Percentiles rank a stretch among this genome's conserved stretches.
phyloP scores from a whole-genome alignment of 306 rosid species.

The Vigna trinervia region DNA sequence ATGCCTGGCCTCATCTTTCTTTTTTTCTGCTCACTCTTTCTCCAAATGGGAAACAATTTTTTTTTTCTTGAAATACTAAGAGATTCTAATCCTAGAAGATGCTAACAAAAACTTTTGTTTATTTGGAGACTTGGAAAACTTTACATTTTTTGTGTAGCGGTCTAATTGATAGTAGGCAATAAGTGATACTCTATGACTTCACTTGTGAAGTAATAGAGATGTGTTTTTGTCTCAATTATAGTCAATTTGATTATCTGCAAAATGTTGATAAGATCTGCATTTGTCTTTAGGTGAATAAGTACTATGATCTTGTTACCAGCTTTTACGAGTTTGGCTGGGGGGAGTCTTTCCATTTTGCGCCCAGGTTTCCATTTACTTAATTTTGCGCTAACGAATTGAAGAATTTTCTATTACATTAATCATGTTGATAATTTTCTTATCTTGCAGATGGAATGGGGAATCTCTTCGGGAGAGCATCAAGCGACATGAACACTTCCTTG shows the following conservation, averaged over 20 bases:
- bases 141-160: not conserved
- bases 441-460: conserved; percentile 82
- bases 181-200: conserved; percentile 26
- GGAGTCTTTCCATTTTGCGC: conserved; percentile 96
- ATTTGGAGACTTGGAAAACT: not conserved
- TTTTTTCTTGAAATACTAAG: not conserved
- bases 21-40: conserved; percentile 9
- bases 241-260: conserved; percentile 26
- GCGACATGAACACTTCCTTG: conserved; percentile 95
- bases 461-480: conserved; percentile 93
- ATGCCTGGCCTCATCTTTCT: conserved; percentile 3
- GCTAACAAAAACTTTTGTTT: not conserved
- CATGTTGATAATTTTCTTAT: conserved; percentile 28
- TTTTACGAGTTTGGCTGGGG: conserved; percentile 99
- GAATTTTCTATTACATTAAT: not conserved
- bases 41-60: not conserved
- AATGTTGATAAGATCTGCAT: conserved; percentile 32
- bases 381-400: conserved; percentile 19
- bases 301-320: conserved; percentile 93
- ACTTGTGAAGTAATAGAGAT: conserved; percentile 17
- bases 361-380: conserved; percentile 57
- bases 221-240: not conserved
- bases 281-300: conserved; percentile 81
- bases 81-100: conserved; percentile 11
- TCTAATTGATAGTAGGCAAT: not conserved